Percentiles rank a stretch among this genome's conserved stretches.
Evolutionary conservation across 139 green algal genomes (phyloP).

Genomic region (Raphidocelis subcapitata): DNA sequence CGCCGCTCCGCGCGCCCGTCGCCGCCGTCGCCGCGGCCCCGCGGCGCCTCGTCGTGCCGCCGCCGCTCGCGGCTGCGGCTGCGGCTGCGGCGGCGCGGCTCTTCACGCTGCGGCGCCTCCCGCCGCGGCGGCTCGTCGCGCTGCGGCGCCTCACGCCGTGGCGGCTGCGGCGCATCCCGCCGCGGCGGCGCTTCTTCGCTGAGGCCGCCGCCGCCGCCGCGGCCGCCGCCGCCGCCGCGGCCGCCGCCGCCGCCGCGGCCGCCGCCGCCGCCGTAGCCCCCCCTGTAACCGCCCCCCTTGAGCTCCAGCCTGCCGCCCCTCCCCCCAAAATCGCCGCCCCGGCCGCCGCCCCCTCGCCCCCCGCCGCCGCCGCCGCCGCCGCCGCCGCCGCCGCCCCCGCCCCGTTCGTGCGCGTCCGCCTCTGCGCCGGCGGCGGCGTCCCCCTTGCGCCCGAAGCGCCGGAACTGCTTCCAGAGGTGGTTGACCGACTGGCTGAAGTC

Average conservation of each 20-base stretch:
- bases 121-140: too few relatives aligned
- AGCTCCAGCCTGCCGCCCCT: slow-evolving; percentile 4
- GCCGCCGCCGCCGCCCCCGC: not conserved
- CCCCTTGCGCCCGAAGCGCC: slow-evolving; percentile 48
- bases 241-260: not conserved
- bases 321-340: not conserved
- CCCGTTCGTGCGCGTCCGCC: slow-evolving; percentile 36
- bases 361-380: not conserved
- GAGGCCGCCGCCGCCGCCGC: not conserved
- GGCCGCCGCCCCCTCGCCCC: not conserved
- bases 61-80: not conserved
- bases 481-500: slow-evolving; percentile 94
- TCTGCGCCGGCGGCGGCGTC: slow-evolving; percentile 33
- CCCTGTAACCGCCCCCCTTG: not conserved
- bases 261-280: not conserved
- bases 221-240: not conserved
- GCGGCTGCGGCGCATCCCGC: not conserved
- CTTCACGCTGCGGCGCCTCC: not conserved
- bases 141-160: not conserved
- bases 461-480: slow-evolving; percentile 95
- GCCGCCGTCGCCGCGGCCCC: not conserved
- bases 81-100: slow-evolving; percentile 1
- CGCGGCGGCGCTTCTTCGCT: not conserved
- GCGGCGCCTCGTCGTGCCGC: not conserved
- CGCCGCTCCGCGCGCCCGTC: not conserved